Evolutionary conservation across 257 asterid genomes (phyloP).

Genomic region (Gardenia jasminoides): DNA sequence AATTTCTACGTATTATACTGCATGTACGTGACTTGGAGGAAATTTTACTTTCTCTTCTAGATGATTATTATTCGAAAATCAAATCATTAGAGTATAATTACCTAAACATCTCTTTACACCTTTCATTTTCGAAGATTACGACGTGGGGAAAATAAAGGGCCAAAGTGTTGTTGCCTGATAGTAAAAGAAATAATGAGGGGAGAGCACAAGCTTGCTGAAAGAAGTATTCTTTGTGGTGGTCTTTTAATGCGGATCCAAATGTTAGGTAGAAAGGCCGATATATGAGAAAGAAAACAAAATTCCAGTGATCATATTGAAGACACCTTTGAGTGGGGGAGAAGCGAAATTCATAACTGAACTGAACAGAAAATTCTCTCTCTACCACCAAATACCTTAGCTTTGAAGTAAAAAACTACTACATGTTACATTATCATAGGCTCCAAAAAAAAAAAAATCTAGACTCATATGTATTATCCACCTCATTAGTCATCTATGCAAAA

Average conservation of each 20-base stretch:
- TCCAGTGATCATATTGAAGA: conserved; percentile 17
- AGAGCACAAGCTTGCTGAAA: conserved; percentile 12
- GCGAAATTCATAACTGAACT: conserved; percentile 37
- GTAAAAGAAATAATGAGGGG: conserved; percentile 13
- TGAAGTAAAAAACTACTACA: conserved; percentile 40
- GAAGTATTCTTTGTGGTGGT: conserved; percentile 16
- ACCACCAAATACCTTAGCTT: conserved; percentile 49
- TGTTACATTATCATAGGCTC: conserved; percentile 16
- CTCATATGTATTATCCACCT: conserved; percentile 10
- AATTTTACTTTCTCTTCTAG: not conserved
- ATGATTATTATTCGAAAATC: not conserved
- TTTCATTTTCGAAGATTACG: not conserved
- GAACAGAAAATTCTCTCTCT: no score
- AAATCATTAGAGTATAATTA: not conserved
- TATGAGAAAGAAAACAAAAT: not conserved
- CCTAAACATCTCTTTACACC: not conserved
- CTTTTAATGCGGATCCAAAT: conserved; percentile 15
- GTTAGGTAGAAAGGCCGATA: conserved; percentile 43
- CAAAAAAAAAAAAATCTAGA: no score
- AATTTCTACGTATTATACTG: not conserved
- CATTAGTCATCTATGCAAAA: not conserved
- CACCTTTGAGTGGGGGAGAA: conserved; percentile 61
- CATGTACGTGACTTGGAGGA: not conserved
- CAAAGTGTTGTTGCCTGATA: conserved; percentile 25
- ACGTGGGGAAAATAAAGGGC: not conserved